phyloP scores from a whole-genome alignment of 805 yeast species.

The Candida wancherniae region DNA sequence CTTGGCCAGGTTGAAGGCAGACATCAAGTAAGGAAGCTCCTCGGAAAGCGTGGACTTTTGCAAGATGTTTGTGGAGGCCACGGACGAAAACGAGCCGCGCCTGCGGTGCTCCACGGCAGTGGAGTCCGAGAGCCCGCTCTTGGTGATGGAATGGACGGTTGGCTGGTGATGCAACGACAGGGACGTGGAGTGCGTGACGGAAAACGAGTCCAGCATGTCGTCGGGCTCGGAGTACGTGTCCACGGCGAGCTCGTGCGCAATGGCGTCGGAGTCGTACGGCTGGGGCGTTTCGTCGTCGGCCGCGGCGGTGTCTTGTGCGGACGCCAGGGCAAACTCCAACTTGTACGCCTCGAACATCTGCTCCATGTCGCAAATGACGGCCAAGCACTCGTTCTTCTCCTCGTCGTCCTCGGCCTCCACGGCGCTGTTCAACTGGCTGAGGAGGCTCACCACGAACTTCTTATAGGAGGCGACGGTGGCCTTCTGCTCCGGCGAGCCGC shows the following conservation, averaged over 20 bases:
- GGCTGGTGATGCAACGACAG: constrained; percentile 26
- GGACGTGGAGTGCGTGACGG: constrained; percentile 18
- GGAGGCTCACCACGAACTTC: constrained; percentile 51
- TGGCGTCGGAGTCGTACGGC: neutral
- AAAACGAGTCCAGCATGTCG: constrained; percentile 26
- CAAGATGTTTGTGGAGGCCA: constrained; percentile 33
- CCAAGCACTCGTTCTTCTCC: constrained; percentile 61
- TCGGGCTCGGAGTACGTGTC: constrained; percentile 17
- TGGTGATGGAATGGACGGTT: constrained; percentile 37
- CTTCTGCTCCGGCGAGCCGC: constrained; percentile 27
- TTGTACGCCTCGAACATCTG: constrained; percentile 61
- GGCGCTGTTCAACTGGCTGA: constrained; percentile 54
- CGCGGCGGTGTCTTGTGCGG: constrained; percentile 6
- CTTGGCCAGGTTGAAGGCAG: constrained; percentile 62
- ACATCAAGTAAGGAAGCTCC: constrained; percentile 61
- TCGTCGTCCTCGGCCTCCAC: constrained; percentile 50
- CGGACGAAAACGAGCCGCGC: constrained; percentile 25
- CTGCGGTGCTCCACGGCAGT: constrained; percentile 14
- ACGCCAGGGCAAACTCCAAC: constrained; percentile 27
- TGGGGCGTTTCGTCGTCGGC: constrained; percentile 1
- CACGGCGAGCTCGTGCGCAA: neutral
- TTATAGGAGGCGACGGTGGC: constrained; percentile 44
- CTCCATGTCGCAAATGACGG: constrained; percentile 65
- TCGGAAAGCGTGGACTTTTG: constrained; percentile 54
- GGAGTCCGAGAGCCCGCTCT: constrained; percentile 7